These are phyloP conservation scores for Aspergillus conjunctus DNA, from an alignment of 495 filamentous ascomycete genomes.

Conservation along the genomic window DNA sequence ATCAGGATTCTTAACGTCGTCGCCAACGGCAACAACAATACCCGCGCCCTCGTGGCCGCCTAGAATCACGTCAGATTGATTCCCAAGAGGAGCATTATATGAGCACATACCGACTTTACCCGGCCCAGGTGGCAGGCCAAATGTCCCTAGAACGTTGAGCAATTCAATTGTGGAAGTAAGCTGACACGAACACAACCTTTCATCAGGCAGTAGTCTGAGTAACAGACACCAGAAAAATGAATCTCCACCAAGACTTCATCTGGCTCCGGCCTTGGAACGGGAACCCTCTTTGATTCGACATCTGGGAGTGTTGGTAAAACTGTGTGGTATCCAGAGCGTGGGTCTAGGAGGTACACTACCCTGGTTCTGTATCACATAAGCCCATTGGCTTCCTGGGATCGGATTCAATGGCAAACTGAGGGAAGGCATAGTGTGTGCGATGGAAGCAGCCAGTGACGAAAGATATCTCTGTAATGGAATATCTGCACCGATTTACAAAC, in stretches of 20 bases:
- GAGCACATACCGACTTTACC: background rate
- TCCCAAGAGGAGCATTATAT: too few relatives aligned
- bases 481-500: too few relatives aligned
- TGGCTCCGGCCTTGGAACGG: slow-evolving; percentile 5
- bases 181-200: background rate
- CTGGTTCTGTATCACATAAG: background rate
- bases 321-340: background rate
- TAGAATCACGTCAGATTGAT: background rate
- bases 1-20: background rate
- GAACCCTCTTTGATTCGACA: background rate
- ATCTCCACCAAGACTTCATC: slow-evolving; percentile 19
- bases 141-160: background rate
- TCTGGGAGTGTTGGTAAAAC: background rate
- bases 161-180: too few relatives aligned
- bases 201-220: slow-evolving; percentile 10
- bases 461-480: too few relatives aligned
- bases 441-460: too few relatives aligned
- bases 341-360: background rate
- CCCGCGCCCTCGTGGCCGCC: slow-evolving; percentile 16
- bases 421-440: background rate
- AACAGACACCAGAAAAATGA: slow-evolving; percentile 18
- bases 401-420: background rate
- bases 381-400: background rate
- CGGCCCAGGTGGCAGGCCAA: background rate
- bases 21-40: slow-evolving; percentile 4